Base-by-base conservation (phyloP, 2,329 filamentous ascomycete species). In the Aureobasidium sp. region DNA sequence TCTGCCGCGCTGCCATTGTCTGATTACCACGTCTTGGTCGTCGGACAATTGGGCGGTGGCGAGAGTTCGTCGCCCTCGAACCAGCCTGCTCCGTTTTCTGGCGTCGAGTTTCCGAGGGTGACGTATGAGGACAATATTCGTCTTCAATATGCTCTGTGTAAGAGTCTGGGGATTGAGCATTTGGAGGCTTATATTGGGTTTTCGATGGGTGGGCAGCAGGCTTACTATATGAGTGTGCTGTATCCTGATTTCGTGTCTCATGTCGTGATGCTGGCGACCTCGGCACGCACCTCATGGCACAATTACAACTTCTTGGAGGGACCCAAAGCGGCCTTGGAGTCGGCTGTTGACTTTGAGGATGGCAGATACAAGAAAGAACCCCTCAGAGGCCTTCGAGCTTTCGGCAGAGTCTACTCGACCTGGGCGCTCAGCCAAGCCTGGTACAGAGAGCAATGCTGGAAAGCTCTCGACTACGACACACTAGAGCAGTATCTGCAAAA, bases 251-350 rank as follows among this genome's bases (percentile, higher is more conserved):
- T 82, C 34, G 74, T 78, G 44, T 72, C 76, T 15, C 70, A 76
- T 2, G 75, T 75, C 14, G 77, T 82, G 8, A 76, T 79, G 0
- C 77, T 84, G 36, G 82, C 80, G 64, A 79, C 80, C 9, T 77
- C 77, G 6, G 82, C 82, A 0, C 71, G 71, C 31, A 83, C 82
- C 0, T 79, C 78, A 22, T 65, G 74, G 29, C 82, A 84, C 67
- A 84, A 84, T 67, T 77, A 77, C 61, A 78, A 78, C 3, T 84
- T 84, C 63, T 75, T 84, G 1, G 82, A 84, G 62, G 82, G 82
- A 0, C 78, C 81, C 12, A 79, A 77, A 49, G 71, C 74, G 0
- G 82, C 81, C 0, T 71, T 84, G 11, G 67, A 79, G 1, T 78
- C 73, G 20, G 70, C 75, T 0, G 68, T 68, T 0, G 76, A 78